Evolutionary conservation across 2,329 filamentous ascomycete genomes (phyloP), one percentile per base, ranked within the genome.

Genomic region (Fusarium lyarnte): DNA sequence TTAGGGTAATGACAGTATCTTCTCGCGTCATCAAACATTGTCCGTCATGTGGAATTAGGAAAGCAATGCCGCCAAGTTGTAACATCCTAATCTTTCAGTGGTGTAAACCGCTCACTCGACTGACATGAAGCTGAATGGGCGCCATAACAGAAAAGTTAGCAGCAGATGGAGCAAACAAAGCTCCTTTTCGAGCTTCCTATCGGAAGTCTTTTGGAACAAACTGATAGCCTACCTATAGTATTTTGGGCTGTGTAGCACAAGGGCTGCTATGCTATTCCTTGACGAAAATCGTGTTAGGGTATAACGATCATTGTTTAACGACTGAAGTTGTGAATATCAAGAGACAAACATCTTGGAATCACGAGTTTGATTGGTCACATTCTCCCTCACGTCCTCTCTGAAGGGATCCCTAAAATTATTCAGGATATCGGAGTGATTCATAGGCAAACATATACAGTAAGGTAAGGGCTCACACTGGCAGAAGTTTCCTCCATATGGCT

Each of bases 241-340:
- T 57, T 45, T 45, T 51, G 35, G 36, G 29, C 39, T 42, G 25
- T 51, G 45, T 36, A 53, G 46, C 39, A 42, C 57, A 59, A 33
- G 38, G 33, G 23, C 51, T 45, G 33, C 42, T 23, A 52, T 58
- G 35, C 27, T 51, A 25, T 16, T 51, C 63, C 38, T 66, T 49
- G 62, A 47, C 47, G 29, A 27, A 53, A 52, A 70, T 70, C 46
- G 46, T 52, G 39, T 52, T 54, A 42, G 62, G 45, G 29, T 59
- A 61, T 25, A 65, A 65, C 57, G 45, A 73, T 73, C 69, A 43
- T 60, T 58, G 16, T 65, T 39, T 47, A 49, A 58, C 23, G 52
- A 13, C 46, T 52, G 27, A 36, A 46, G 45, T 57, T 31, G 27
- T 62, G 35, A 47, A 70, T 57, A 41, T 19, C 23, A 38, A 49